Base-by-base conservation (phyloP, 805 yeast species). In the Kodamaea nitidulidarum region DNA sequence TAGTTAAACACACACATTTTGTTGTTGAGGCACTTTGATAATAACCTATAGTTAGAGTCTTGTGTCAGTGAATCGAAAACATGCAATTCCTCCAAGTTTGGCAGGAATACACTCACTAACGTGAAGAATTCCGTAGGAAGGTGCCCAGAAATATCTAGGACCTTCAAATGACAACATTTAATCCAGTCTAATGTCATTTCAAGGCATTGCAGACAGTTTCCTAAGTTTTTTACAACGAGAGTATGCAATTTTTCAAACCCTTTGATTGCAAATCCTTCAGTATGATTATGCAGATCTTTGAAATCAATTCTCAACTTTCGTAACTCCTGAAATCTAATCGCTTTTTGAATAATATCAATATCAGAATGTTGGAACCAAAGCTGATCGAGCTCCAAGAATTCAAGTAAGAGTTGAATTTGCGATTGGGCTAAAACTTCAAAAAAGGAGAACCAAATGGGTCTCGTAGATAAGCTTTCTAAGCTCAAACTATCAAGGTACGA, bases 1-100 rank as follows among this genome's bases (percentile, higher is more conserved):
- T 46, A 51, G 18, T 39, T 27, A 17, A 29, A 12, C 2, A 44
- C 15, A 12, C 38, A 28, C 35, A 39, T 31, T 29, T 41, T 39
- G 18, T 39, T 28, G n/a, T 41, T 39, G 35, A 46, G 33, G 18
- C 45, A 46, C 26, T 43, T 47, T 14, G 42, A 38, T 7, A 56
- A 40, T 5, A 44, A 39, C n/a, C 32, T 33, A 18, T 46, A 47
- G 30, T 52, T 47, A 5, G 24, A 8, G 15, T 46, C 46, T 28
- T 48, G 47, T 7, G 40, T 40, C 2, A 53, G 41, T 38, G 47
- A 50, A 32, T 56, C 58, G 18, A 43, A 39, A 4, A 54, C 30
- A 18, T 38, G 26, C 14, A 55, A 39, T 2, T 24, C 26, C 12
- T 24, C 18, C 21, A 56, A 26, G 7, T 41, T 32, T 2, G 26